Evolutionary conservation across 805 yeast species (phyloP), one percentile per base, ranked within the genome.

Genomic region (Cyberlindnera mycetangii): DNA sequence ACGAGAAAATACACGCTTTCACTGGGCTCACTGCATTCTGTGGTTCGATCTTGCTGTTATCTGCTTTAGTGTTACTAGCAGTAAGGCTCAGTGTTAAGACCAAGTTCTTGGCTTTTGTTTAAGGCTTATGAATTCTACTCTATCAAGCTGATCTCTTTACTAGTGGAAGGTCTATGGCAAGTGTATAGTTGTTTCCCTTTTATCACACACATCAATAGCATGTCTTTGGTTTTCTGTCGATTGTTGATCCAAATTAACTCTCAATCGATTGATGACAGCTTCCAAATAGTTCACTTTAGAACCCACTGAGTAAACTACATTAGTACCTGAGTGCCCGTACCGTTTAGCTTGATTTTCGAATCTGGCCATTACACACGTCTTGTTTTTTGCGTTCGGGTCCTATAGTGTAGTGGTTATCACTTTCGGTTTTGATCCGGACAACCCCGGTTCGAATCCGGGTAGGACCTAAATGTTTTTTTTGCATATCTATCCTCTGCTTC

Each of bases 391-490:
- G 10, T 34, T 38, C 25, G 25, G 78, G 76, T 73, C 72, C 71
- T 71, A 72, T 73, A 72, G 77, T 73, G 78, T 73, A 73, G 77
- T 72, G 78, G 78, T 72, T 70, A 73, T 73, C 78, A 73, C 78
- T 63, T 69, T 72, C 76, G 78, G 78, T 73, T 73, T 72, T 73
- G 78, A 73, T 72, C 78, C 78, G 76, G 65, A 65, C 76, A 78
- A 81, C 87, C 84, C 85, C 85, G 78, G 86, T 81, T 81, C 87
- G 87, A 81, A 78, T 79, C 86, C 85, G 85, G 85, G 86, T 77
- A 76, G 80, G 86, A 80, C 84, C 85, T 79, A 10, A 12, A 25
- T 30, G 42, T 55, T 62, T 64, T 60, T 44, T 36, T 42, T 7
- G 32, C 32, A 8, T 12, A 9, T 9, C 28, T 24, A 24, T 24